phyloP scores from a whole-genome alignment of 2,329 filamentous ascomycete species.

The Aspergillus arachidicola region DNA sequence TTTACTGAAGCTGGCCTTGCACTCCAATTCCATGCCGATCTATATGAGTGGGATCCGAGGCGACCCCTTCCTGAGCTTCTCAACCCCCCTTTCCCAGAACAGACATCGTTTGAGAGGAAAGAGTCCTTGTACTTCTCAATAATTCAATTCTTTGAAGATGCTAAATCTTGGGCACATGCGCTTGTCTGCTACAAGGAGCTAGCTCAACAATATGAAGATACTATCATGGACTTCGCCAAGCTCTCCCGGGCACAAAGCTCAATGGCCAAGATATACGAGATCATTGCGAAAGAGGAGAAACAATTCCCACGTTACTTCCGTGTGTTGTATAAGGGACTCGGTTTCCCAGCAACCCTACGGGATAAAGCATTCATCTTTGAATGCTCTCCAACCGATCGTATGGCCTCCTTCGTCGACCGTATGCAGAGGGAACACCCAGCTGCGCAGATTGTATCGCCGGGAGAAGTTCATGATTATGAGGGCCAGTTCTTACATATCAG shows the following conservation, averaged over 20 bases:
- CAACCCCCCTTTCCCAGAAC: slow-evolving; percentile 78
- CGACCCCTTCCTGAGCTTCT: slow-evolving; percentile 65
- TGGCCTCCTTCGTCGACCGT: slow-evolving; percentile 81
- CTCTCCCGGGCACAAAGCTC: slow-evolving; percentile 85
- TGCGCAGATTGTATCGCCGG: slow-evolving; percentile 75
- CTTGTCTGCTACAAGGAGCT: slow-evolving; percentile 88
- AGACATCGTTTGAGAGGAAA: slow-evolving; percentile 88
- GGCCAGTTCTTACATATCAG: slow-evolving; percentile 88
- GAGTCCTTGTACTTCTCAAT: slow-evolving; percentile 91
- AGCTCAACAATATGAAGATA: slow-evolving; percentile 85
- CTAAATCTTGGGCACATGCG: slow-evolving; percentile 90
- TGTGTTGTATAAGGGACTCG: slow-evolving; percentile 84
- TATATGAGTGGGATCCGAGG: slow-evolving; percentile 86
- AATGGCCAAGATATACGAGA: slow-evolving; percentile 90
- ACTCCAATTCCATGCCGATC: slow-evolving; percentile 83
- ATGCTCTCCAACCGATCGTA: slow-evolving; percentile 73
- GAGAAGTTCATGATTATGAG: slow-evolving; percentile 77
- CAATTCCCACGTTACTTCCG: slow-evolving; percentile 85
- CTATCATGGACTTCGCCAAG: slow-evolving; percentile 88
- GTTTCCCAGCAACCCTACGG: slow-evolving; percentile 76
- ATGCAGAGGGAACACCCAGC: slow-evolving; percentile 89
- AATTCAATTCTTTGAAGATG: slow-evolving; percentile 92
- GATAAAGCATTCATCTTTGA: slow-evolving; percentile 95
- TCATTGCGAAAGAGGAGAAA: slow-evolving; percentile 78
- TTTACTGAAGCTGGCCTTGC: slow-evolving; percentile 86